Evolutionary conservation across 2,329 filamentous ascomycete genomes (phyloP).

Genomic region (Celoporthe dispersa): DNA sequence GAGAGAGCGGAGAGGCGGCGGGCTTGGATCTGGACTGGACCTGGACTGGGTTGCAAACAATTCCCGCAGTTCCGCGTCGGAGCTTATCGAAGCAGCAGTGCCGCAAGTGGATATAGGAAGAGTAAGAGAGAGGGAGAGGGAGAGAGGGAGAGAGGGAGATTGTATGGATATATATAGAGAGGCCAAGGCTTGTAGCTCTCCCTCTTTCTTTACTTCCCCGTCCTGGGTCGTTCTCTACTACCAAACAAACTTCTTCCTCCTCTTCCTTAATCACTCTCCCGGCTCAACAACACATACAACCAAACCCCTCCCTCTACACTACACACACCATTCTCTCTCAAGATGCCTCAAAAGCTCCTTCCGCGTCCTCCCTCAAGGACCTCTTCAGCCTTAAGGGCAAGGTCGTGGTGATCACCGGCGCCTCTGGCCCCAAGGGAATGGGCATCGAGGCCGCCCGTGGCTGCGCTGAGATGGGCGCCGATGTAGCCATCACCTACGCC

Average conservation of each 20-base stretch:
- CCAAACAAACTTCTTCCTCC: not conserved
- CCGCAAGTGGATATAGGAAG: not conserved
- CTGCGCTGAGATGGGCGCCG: constrained; percentile 69
- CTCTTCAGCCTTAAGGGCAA: constrained; percentile 73
- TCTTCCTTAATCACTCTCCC: constrained; percentile 9
- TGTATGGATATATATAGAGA: not conserved
- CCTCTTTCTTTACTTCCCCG: not conserved
- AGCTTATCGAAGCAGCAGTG: not conserved
- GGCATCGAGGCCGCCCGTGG: constrained; percentile 70
- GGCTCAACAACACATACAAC: not conserved
- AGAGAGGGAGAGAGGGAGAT: not conserved
- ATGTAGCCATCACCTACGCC: constrained; percentile 72
- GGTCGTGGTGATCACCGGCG: constrained; percentile 70
- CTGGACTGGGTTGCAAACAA: not conserved
- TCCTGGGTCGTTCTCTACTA: not conserved
- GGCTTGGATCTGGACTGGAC: not conserved
- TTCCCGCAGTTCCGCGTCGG: not conserved
- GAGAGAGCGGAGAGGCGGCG: not conserved
- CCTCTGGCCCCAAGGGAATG: constrained; percentile 69
- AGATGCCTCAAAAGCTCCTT: constrained; percentile 62
- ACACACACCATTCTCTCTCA: constrained; percentile 32
- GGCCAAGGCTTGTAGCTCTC: not conserved
- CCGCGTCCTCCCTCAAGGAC: constrained; percentile 61
- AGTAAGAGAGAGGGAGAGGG: too few species aligned
- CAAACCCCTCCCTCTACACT: not conserved